phyloP scores from a whole-genome alignment of 2,329 filamentous ascomycete genomes.

The Volutella citrinella region DNA sequence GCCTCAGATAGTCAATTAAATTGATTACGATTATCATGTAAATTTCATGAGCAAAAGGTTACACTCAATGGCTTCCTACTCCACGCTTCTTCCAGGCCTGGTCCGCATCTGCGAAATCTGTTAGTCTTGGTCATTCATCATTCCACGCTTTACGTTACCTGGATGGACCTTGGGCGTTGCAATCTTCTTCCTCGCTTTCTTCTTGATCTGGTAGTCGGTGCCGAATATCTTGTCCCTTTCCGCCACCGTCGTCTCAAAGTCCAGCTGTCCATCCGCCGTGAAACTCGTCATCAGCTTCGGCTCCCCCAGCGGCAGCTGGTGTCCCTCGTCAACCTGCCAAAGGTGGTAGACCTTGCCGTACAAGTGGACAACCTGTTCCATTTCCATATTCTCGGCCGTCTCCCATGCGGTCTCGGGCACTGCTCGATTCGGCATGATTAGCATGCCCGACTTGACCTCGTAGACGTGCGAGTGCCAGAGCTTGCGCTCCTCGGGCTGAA shows the following conservation, averaged over 20 bases:
- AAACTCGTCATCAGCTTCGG: conserved; percentile 55
- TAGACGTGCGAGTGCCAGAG: conserved; percentile 78
- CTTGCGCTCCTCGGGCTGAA: conserved; percentile 64
- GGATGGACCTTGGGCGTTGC: conserved; percentile 40
- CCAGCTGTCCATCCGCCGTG: conserved; percentile 46
- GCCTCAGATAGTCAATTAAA: no score
- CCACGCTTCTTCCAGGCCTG: conserved; percentile 21
- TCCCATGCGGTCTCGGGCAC: conserved; percentile 68
- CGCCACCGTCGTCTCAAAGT: conserved; percentile 41
- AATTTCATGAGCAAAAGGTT: no score
- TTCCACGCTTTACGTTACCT: conserved; percentile 25
- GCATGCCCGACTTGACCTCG: conserved; percentile 75
- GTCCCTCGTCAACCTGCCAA: conserved; percentile 79
- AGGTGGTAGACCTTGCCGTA: conserved; percentile 86
- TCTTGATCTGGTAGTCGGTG: conserved; percentile 43
- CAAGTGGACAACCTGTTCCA: conserved; percentile 70
- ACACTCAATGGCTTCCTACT: no score
- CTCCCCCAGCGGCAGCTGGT: conserved; percentile 51
- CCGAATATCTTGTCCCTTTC: conserved; percentile 46
- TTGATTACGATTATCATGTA: no score
- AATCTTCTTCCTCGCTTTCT: conserved; percentile 41
- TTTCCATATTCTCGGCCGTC: conserved; percentile 71
- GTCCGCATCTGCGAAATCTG: conserved; percentile 16
- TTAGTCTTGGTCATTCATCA: conserved; percentile 5
- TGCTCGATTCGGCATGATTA: conserved; percentile 68